Conservation (phyloP, 1,284 basidiomycete species). For the Trichosporon ovoides region DNA sequence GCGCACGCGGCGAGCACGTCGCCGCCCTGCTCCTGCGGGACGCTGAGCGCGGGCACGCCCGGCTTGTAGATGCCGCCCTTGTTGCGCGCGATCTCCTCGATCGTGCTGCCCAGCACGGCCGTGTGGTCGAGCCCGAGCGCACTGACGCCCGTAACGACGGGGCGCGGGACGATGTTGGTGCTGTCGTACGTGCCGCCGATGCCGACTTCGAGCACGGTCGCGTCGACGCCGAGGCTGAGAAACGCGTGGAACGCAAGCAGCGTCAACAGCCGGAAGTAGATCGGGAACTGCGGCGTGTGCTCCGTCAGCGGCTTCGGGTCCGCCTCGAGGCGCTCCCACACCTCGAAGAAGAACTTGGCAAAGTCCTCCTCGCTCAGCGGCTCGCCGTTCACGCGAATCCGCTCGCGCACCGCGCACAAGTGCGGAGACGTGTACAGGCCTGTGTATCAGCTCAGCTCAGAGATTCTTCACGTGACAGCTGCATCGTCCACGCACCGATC, state of each 20-base stretch:
- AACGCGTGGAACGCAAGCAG: slow-evolving; percentile 90
- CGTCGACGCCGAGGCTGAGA: slow-evolving; percentile 64
- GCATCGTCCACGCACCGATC: slow-evolving; percentile 37
- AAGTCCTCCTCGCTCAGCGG: slow-evolving; percentile 86
- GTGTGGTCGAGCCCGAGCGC: slow-evolving; percentile 91
- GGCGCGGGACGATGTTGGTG: slow-evolving; percentile 90
- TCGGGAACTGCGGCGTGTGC: slow-evolving; percentile 61
- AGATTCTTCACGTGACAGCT: background rate
- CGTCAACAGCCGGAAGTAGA: slow-evolving; percentile 92
- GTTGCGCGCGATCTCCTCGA: slow-evolving; percentile 86
- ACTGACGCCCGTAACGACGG: slow-evolving; percentile 82
- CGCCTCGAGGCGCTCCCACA: slow-evolving; percentile 82
- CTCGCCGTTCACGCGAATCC: slow-evolving; percentile 86
- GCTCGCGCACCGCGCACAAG: slow-evolving; percentile 88
- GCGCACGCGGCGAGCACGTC: slow-evolving; percentile 65
- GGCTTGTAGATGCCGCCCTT: slow-evolving; percentile 97
- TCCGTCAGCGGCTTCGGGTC: slow-evolving; percentile 60
- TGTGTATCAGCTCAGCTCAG: slow-evolving; percentile 28
- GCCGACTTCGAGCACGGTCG: slow-evolving; percentile 93
- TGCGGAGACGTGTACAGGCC: slow-evolving; percentile 97
- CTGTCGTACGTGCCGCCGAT: slow-evolving; percentile 93
- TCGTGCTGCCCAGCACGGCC: slow-evolving; percentile 78
- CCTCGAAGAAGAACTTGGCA: slow-evolving; percentile 88
- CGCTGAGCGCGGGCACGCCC: slow-evolving; percentile 77
- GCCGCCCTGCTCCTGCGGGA: slow-evolving; percentile 66